These are phyloP conservation scores for Solanum lignicaule DNA, from an alignment of 257 asterid genomes.

Conservation along the genomic window DNA sequence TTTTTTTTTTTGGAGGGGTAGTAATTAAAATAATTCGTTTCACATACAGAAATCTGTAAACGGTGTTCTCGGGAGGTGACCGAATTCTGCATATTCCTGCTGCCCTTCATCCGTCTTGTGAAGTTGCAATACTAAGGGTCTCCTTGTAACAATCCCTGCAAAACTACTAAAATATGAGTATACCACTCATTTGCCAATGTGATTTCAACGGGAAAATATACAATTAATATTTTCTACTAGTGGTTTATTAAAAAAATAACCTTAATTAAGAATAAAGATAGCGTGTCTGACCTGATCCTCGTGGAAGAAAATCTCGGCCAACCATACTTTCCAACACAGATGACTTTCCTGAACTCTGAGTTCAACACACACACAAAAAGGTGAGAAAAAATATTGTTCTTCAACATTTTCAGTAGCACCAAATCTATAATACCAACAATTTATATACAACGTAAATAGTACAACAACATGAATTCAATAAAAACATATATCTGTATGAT, in stretches of 20 bases:
- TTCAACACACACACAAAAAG: background rate
- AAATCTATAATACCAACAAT: too few species aligned
- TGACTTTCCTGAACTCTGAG: slow-evolving; percentile 93
- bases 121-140: slow-evolving; percentile 85
- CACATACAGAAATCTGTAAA: slow-evolving; percentile 70
- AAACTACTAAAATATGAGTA: background rate
- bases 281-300: slow-evolving; percentile 74
- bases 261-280: background rate
- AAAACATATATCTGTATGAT: background rate
- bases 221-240: background rate
- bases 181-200: background rate
- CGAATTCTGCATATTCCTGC: slow-evolving; percentile 86
- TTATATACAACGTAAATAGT: too few species aligned
- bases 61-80: slow-evolving; percentile 54
- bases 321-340: slow-evolving; percentile 93
- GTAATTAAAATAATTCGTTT: background rate
- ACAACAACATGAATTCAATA: too few species aligned
- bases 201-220: background rate
- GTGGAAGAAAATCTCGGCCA: slow-evolving; percentile 91
- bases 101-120: slow-evolving; percentile 56
- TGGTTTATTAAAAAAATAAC: background rate
- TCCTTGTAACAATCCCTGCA: slow-evolving; percentile 86
- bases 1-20: background rate
- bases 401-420: too few species aligned
- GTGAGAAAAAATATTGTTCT: too few species aligned